Evolutionary conservation across 2,329 filamentous ascomycete species (phyloP).

Genomic region (Verticillium isaacii): DNA sequence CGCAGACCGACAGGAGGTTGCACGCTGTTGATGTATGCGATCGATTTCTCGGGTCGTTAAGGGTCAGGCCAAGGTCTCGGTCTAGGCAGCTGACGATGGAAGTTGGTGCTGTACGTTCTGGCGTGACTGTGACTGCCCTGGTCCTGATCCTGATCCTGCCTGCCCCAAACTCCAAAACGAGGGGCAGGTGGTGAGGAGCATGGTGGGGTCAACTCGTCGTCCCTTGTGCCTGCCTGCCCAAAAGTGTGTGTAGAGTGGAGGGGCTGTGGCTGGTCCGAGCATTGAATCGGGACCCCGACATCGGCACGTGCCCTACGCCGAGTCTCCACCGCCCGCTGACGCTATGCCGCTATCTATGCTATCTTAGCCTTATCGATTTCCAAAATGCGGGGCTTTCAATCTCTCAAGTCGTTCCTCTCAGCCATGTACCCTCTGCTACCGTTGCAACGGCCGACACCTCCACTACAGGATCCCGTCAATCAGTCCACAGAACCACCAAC

Average conservation of each 20-base stretch:
- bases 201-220: not conserved
- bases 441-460: too few relatives aligned
- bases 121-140: not conserved
- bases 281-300: not conserved
- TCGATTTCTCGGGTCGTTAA: not conserved
- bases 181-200: not conserved
- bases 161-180: not conserved
- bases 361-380: conserved; percentile 1
- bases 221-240: too few relatives aligned
- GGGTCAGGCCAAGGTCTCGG: not conserved
- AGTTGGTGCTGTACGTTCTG: not conserved
- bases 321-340: not conserved
- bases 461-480: not conserved
- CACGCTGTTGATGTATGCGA: not conserved
- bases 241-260: not conserved
- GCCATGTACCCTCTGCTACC: too few relatives aligned
- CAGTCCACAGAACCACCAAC: not conserved
- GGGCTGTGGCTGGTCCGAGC: not conserved
- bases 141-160: not conserved
- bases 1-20: not conserved
- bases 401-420: not conserved
- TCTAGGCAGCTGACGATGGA: not conserved
- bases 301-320: not conserved
- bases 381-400: not conserved
- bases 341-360: conserved; percentile 1